Conservation (phyloP, 805 yeast genomes). For the Ogataea trehaloabstinens region DNA sequence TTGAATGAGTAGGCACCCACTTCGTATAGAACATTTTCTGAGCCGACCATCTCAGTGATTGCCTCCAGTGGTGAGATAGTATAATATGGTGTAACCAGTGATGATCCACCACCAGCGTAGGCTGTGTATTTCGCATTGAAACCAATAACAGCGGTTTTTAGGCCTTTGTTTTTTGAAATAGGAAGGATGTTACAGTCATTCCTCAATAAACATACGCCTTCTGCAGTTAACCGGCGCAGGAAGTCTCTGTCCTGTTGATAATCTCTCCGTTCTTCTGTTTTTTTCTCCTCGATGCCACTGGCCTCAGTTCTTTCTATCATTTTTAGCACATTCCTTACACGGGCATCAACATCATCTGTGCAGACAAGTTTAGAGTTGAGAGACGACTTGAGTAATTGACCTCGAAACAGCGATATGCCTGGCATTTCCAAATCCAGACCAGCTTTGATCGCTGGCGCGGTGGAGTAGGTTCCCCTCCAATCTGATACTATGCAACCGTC, state of each 20-base stretch:
- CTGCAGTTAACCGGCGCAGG: conserved; percentile 43
- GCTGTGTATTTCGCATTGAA: conserved; percentile 53
- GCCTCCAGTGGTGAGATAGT: conserved; percentile 15
- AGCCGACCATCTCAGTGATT: conserved; percentile 21
- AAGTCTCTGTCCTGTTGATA: conserved; percentile 48
- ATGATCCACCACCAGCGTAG: conserved; percentile 64
- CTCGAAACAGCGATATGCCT: conserved; percentile 56
- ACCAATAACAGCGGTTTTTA: conserved; percentile 52
- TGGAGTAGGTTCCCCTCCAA: conserved; percentile 61
- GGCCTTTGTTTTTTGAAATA: conserved; percentile 44
- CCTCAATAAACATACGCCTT: conserved; percentile 54
- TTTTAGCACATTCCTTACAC: conserved; percentile 47
- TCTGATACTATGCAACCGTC: conserved; percentile 61
- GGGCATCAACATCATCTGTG: conserved; percentile 41
- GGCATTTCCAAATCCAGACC: conserved; percentile 68
- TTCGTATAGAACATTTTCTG: conserved; percentile 26
- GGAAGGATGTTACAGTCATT: conserved; percentile 47
- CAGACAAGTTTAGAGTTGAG: conserved; percentile 45
- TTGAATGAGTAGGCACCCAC: conserved; percentile 33
- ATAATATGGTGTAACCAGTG: conserved; percentile 34
- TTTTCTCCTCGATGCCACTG: conserved; percentile 42
- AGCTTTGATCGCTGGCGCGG: conserved; percentile 45
- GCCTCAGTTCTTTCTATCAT: conserved; percentile 44
- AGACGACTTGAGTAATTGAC: conserved; percentile 40
- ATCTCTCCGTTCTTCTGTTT: conserved; percentile 38